Conservation (phyloP, 257 asterid genomes). For the Salvia hispanica region DNA sequence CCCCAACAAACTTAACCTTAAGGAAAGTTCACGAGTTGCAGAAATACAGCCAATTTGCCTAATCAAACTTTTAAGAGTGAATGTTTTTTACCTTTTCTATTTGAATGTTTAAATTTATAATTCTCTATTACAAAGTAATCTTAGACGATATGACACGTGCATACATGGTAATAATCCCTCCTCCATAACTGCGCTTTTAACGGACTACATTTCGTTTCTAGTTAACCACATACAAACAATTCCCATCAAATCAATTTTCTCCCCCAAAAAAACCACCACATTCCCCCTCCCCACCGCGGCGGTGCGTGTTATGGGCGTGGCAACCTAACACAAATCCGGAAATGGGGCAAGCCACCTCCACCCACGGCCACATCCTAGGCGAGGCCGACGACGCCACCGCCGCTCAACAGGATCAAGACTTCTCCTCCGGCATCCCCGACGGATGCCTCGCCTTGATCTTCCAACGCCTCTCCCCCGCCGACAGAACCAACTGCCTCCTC, state of each 20-base stretch:
- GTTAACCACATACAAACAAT: not conserved
- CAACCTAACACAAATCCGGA: not conserved
- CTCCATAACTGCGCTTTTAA: slow-evolving; percentile 1
- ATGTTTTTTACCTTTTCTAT: too few species aligned
- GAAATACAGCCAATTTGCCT: too few species aligned
- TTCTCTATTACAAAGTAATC: too few species aligned
- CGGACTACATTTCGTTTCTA: slow-evolving; percentile 2
- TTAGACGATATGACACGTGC: too few species aligned
- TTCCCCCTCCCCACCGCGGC: not conserved
- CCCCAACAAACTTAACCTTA: too few species aligned
- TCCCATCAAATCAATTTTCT: not conserved
- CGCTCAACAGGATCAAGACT: slow-evolving; percentile 40
- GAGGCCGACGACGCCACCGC: too few species aligned
- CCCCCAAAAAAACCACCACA: not conserved
- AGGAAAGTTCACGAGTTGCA: too few species aligned
- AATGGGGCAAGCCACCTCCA: slow-evolving; percentile 31
- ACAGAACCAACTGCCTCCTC: slow-evolving; percentile 58
- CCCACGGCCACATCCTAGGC: slow-evolving; percentile 1
- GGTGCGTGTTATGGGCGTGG: slow-evolving; percentile 26
- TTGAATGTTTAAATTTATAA: too few species aligned
- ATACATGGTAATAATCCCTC: too few species aligned
- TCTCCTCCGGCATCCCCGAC: slow-evolving; percentile 63
- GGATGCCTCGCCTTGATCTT: slow-evolving; percentile 69
- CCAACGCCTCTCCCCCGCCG: slow-evolving; percentile 61
- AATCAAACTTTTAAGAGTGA: too few species aligned